Conservation (phyloP, 2,329 filamentous ascomycete species). For the Beauveria australis region DNA sequence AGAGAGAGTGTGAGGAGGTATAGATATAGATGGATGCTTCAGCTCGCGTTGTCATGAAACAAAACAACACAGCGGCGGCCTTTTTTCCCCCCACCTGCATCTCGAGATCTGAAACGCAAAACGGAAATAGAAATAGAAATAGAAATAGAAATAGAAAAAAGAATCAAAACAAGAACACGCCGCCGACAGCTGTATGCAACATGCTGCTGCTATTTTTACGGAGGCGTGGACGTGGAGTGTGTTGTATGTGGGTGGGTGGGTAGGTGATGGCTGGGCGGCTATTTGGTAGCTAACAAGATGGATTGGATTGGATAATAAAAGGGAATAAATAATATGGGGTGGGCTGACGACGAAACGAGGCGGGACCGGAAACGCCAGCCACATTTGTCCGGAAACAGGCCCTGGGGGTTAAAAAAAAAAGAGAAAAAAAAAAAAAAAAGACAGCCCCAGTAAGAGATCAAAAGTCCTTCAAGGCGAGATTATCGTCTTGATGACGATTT, state of each 20-base stretch:
- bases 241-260: not conserved
- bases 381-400: no score
- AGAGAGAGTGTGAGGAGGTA: not conserved
- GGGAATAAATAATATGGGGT: no score
- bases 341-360: no score
- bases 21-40: not conserved
- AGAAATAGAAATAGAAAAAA: not conserved
- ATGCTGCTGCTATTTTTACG: not conserved
- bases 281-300: not conserved
- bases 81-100: not conserved
- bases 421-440: no score
- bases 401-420: no score
- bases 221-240: not conserved
- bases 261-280: not conserved
- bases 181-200: not conserved
- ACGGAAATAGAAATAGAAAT: not conserved
- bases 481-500: no score
- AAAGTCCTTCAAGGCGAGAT: no score
- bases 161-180: no score
- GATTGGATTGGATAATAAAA: no score
- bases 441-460: no score
- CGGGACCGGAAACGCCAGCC: no score
- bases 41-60: not conserved
- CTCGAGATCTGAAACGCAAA: conserved; percentile 6
- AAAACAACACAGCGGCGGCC: not conserved